These are phyloP conservation scores for Veloporphyrellus conicus DNA, from an alignment of 1,284 basidiomycete species.

Conservation along the genomic window DNA sequence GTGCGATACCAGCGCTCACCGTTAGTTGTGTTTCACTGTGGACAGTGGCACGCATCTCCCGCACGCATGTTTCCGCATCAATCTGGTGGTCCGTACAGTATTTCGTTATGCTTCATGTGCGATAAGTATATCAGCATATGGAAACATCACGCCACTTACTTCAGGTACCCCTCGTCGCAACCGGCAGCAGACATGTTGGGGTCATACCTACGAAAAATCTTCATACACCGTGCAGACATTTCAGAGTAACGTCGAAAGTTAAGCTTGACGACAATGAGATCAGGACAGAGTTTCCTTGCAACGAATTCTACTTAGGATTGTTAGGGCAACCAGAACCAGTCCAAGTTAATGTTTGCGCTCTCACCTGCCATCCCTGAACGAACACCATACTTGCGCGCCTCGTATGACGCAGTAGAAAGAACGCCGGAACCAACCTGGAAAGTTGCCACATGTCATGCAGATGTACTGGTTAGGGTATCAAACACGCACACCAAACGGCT, in stretches of 20 bases:
- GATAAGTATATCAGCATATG: conserved; percentile 1
- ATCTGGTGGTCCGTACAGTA: conserved; percentile 70
- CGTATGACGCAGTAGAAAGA: conserved; percentile 84
- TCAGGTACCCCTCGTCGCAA: conserved; percentile 86
- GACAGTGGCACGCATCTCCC: conserved; percentile 70
- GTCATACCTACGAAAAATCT: conserved; percentile 73
- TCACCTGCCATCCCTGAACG: conserved; percentile 84
- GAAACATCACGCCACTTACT: conserved; percentile 47
- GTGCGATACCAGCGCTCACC: conserved; percentile 89
- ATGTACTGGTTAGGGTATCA: neutral
- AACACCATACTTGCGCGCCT: conserved; percentile 84
- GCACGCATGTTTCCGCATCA: conserved; percentile 70
- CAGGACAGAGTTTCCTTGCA: conserved; percentile 89
- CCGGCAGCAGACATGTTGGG: conserved; percentile 76
- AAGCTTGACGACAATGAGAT: conserved; percentile 72
- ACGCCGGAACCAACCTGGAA: conserved; percentile 73
- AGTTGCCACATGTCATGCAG: neutral
- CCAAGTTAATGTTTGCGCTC: conserved; percentile 9
- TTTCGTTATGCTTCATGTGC: conserved; percentile 57
- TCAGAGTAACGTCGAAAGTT: conserved; percentile 68
- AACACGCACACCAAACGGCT: conserved; percentile 77
- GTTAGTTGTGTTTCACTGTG: conserved; percentile 78
- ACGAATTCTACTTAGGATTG: conserved; percentile 60
- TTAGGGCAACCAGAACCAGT: conserved; percentile 1
- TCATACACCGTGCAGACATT: conserved; percentile 67